A percentile compares a stretch with the other conserved stretches of the same genome.
phyloP scores from a whole-genome alignment of 345 rosid species.

The Lepidium didymum region DNA sequence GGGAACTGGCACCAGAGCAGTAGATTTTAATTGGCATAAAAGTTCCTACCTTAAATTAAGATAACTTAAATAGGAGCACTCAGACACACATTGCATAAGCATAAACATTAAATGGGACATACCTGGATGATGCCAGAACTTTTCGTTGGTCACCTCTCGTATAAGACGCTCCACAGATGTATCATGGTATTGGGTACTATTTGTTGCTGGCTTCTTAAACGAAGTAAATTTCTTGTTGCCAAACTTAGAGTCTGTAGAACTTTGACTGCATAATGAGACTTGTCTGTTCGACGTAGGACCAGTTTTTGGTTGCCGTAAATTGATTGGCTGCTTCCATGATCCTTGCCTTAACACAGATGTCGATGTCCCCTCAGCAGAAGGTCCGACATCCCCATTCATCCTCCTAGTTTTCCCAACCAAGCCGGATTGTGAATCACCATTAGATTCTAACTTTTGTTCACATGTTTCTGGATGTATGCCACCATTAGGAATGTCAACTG shows the following conservation, averaged over 20 bases:
- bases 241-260: constrained; percentile 56
- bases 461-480: constrained; percentile 37
- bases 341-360: constrained; percentile 63
- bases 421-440: constrained; percentile 58
- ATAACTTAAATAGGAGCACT: constrained; percentile 19
- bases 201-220: constrained; percentile 47
- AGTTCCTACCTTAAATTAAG: constrained; percentile 25
- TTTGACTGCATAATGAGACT: constrained; percentile 44
- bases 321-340: constrained; percentile 73
- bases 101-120: constrained; percentile 13
- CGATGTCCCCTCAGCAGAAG: constrained; percentile 43
- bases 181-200: constrained; percentile 60
- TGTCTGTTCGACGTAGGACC: constrained; percentile 52
- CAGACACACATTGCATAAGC: constrained; percentile 7
- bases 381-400: constrained; percentile 47
- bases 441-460: constrained; percentile 55
- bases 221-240: constrained; percentile 61
- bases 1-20: constrained; percentile 30
- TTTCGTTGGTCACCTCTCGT: constrained; percentile 92
- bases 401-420: constrained; percentile 49
- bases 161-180: constrained; percentile 99
- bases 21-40: constrained; percentile 30
- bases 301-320: constrained; percentile 46
- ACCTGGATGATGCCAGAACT: constrained; percentile 76
- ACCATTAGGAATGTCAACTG: constrained; percentile 48